Percentiles rank a stretch among this genome's conserved stretches.
Conservation (phyloP, 768 basidiomycete genomes). For the Myochromella boudieri region DNA sequence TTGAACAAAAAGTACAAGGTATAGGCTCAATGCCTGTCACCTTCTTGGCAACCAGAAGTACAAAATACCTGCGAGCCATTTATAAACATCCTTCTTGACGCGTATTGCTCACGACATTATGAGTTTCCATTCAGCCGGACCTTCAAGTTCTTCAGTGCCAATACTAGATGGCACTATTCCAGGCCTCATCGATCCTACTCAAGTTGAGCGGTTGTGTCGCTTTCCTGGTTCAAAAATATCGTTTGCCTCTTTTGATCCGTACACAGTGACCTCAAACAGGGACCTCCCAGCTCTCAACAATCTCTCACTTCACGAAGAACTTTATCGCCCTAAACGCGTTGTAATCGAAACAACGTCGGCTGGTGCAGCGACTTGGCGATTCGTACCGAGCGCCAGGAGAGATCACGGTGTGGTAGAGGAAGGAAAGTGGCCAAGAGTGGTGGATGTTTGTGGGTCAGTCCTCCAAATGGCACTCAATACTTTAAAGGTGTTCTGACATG, state of each 20-base stretch:
- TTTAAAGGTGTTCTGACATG: too few species aligned
- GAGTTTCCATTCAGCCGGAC: slow-evolving; percentile 12
- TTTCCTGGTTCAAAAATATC: slow-evolving; percentile 55
- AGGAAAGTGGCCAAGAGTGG: slow-evolving; percentile 66
- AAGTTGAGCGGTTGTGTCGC: slow-evolving; percentile 62
- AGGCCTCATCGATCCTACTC: slow-evolving; percentile 66
- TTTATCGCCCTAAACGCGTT: slow-evolving; percentile 63
- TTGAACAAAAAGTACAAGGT: too few species aligned
- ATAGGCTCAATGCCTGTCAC: slow-evolving; percentile 1
- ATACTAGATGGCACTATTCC: slow-evolving; percentile 47
- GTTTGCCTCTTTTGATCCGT: slow-evolving; percentile 77
- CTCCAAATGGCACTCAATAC: not conserved
- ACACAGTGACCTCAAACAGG: slow-evolving; percentile 47
- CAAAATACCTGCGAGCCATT: slow-evolving; percentile 14
- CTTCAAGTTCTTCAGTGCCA: too few species aligned
- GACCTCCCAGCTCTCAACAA: slow-evolving; percentile 37
- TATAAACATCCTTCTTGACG: not conserved
- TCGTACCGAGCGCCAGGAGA: slow-evolving; percentile 67
- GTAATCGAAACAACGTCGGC: slow-evolving; percentile 65
- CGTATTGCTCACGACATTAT: slow-evolving; percentile 3
- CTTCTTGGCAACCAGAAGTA: slow-evolving; percentile 16
- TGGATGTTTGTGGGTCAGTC: slow-evolving; percentile 71
- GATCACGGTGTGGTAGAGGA: slow-evolving; percentile 62
- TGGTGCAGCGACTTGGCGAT: slow-evolving; percentile 68
- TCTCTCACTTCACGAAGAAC: slow-evolving; percentile 44